These are phyloP conservation scores for Closterium sp. DNA, from an alignment of 139 green algal genomes.

Conservation along the genomic window DNA sequence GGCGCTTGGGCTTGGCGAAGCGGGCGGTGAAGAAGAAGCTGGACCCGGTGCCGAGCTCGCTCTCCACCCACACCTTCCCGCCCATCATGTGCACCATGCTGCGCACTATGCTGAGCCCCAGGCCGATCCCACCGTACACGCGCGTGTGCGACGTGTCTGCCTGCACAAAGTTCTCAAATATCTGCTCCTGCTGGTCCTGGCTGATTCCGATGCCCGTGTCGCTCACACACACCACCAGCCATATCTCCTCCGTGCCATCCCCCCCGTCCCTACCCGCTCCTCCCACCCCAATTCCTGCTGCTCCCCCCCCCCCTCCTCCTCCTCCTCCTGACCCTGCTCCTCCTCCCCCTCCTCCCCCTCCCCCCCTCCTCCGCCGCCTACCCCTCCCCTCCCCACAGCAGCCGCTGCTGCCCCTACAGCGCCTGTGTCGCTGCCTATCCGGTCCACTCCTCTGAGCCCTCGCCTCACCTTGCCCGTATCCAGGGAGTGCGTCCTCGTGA, in stretches of 20 bases:
- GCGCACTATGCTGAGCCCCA: neutral
- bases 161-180: constrained; percentile 61
- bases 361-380: neutral
- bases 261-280: neutral
- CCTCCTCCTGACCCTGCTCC: no score
- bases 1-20: neutral
- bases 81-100: neutral
- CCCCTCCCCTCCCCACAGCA: neutral
- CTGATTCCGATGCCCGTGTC: constrained; percentile 73
- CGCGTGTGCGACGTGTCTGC: constrained; percentile 70
- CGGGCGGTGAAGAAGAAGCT: neutral
- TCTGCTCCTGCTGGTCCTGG: constrained; percentile 10
- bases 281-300: neutral
- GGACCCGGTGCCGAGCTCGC: neutral
- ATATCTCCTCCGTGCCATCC: neutral
- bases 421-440: neutral
- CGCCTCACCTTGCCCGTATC: neutral
- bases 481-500: neutral
- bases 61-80: neutral
- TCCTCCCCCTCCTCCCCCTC: no score
- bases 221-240: constrained; percentile 46
- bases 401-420: neutral
- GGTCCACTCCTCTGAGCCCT: neutral
- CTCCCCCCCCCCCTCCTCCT: neutral
- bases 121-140: constrained; percentile 73